Conservation (phyloP, 2,329 filamentous ascomycete genomes). For the Pestalotiopsis sp. region DNA sequence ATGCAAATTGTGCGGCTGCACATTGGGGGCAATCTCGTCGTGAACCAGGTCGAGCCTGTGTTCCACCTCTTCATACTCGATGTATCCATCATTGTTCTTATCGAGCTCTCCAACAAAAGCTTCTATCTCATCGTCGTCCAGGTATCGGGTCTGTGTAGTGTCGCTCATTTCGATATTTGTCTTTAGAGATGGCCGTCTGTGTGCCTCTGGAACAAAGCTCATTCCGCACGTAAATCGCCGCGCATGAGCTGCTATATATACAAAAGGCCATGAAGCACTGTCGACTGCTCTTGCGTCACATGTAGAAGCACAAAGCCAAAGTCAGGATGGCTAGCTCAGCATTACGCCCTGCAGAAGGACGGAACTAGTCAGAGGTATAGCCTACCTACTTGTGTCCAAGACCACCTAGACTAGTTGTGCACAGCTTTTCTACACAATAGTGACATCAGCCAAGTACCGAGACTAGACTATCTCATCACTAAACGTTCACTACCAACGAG, state of each 20-base stretch:
- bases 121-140: slow-evolving; percentile 52
- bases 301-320: not conserved
- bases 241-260: not conserved
- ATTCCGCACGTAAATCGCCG: not conserved
- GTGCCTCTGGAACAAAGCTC: no score
- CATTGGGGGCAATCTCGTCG: slow-evolving; percentile 49
- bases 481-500: not conserved
- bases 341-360: not conserved
- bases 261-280: not conserved
- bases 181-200: not conserved
- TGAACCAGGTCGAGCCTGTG: slow-evolving; percentile 55
- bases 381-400: not conserved
- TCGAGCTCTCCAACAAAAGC: slow-evolving; percentile 56
- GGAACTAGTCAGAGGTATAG: not conserved
- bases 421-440: not conserved
- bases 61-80: slow-evolving; percentile 56
- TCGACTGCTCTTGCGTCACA: not conserved
- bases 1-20: slow-evolving; percentile 46
- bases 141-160: slow-evolving; percentile 26
- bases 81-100: slow-evolving; percentile 51
- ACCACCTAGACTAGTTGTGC: not conserved
- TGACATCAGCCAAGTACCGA: slow-evolving; percentile 3
- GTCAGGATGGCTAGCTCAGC: not conserved
- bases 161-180: not conserved
- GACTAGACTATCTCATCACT: not conserved